Evolutionary conservation across 176 grass and related monocot genomes (phyloP).

Genomic region (Neostapfia colusana): DNA sequence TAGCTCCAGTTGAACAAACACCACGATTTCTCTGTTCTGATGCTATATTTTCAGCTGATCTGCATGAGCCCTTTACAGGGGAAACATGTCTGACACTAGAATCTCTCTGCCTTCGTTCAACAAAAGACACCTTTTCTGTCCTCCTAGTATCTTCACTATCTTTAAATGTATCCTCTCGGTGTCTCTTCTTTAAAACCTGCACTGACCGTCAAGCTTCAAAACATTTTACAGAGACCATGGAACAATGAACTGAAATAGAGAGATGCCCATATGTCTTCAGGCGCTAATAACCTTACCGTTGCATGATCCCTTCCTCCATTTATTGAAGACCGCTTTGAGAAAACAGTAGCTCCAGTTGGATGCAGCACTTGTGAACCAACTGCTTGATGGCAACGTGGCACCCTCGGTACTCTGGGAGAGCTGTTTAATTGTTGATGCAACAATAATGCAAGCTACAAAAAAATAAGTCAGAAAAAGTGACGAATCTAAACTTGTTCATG

Average conservation of each 20-base stretch:
- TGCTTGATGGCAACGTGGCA: conserved; percentile 79
- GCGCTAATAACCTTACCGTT: conserved; percentile 45
- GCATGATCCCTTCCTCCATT: conserved; percentile 76
- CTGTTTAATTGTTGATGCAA: conserved; percentile 99
- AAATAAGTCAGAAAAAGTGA: conserved; percentile 34
- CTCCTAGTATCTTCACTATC: conserved; percentile 61
- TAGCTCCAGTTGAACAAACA: conserved; percentile 50
- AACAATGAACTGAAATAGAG: conserved; percentile 31
- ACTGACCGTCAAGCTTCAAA: conserved; percentile 19
- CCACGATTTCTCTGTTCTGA: conserved; percentile 52
- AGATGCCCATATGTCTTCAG: conserved; percentile 5
- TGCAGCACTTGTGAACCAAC: conserved; percentile 53
- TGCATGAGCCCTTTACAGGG: conserved; percentile 53
- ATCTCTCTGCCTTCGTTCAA: conserved; percentile 51
- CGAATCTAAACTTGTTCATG: conserved; percentile 22
- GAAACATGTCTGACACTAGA: conserved; percentile 40
- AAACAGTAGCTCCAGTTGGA: conserved; percentile 56
- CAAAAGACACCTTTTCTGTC: conserved; percentile 41
- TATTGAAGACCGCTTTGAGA: conserved; percentile 77
- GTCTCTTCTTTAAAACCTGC: conserved; percentile 89
- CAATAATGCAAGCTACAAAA: conserved; percentile 77
- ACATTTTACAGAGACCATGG: conserved; percentile 15
- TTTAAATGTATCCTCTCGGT: conserved; percentile 67
- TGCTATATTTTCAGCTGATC: conserved; percentile 50
- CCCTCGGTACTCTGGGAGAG: conserved; percentile 96